Evolutionary conservation across 331 rosid genomes (phyloP).

Genomic region (Stylosanthes scabra): DNA sequence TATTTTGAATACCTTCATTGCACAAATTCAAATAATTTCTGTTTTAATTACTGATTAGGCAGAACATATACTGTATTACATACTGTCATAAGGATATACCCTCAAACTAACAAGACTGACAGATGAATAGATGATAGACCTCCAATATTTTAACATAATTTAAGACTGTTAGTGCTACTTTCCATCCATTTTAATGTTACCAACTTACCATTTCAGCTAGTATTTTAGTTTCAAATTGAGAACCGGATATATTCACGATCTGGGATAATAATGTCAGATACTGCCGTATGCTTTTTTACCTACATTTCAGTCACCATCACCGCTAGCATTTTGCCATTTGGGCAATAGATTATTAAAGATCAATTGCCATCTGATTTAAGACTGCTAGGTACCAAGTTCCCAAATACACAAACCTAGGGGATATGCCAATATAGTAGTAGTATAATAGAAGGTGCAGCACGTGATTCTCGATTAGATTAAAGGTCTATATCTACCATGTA

Average conservation of each 20-base stretch:
- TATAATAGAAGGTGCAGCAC: constrained; percentile 33
- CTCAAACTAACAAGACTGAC: not conserved
- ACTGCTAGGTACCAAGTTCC: constrained; percentile 24
- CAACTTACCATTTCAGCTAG: not conserved
- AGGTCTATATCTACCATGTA: constrained; percentile 16
- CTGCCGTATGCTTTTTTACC: not conserved
- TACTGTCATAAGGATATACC: not conserved
- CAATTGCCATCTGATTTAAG: constrained; percentile 24
- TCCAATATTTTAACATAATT: not conserved
- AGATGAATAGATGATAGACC: not conserved
- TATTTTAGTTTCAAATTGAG: constrained; percentile 4
- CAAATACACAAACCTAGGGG: constrained; percentile 34
- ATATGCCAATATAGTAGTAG: constrained; percentile 35
- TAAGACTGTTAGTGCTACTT: not conserved
- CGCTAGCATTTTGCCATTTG: constrained; percentile 26
- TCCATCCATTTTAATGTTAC: not conserved
- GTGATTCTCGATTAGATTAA: constrained; percentile 47
- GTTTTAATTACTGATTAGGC: not conserved
- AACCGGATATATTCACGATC: constrained; percentile 9
- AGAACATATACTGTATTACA: not conserved
- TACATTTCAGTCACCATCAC: constrained; percentile 11
- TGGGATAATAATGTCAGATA: not conserved
- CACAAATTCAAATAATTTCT: not conserved
- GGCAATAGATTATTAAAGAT: constrained; percentile 32
- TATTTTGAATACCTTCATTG: not conserved